Percentiles rank a stretch among this genome's conserved stretches.
Conservation (phyloP, 805 yeast species). For the Candida maris region DNA sequence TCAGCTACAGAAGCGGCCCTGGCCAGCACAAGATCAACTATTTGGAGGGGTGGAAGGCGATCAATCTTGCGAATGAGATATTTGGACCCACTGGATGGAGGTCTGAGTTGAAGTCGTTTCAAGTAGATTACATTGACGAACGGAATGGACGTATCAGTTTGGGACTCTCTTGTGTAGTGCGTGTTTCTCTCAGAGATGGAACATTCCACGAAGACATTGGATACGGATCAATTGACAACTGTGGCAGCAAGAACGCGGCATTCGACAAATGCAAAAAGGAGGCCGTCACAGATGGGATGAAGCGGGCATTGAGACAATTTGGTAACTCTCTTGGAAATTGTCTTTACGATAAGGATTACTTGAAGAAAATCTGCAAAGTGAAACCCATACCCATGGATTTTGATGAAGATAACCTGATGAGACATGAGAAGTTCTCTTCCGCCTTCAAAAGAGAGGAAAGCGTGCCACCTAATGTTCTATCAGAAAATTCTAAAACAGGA, state of each 20-base stretch:
- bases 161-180: slow-evolving; percentile 68
- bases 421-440: slow-evolving; percentile 20
- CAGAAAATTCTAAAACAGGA: slow-evolving; percentile 2
- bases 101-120: slow-evolving; percentile 61
- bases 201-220: slow-evolving; percentile 79
- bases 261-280: slow-evolving; percentile 79
- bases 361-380: slow-evolving; percentile 47
- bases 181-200: slow-evolving; percentile 76
- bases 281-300: slow-evolving; percentile 80
- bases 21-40: slow-evolving; percentile 68
- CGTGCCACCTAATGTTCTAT: slow-evolving; percentile 6
- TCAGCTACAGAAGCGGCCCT: slow-evolving; percentile 72
- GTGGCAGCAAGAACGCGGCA: slow-evolving; percentile 66
- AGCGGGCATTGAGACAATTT: slow-evolving; percentile 73
- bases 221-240: slow-evolving; percentile 68
- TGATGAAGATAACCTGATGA: slow-evolving; percentile 30
- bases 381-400: slow-evolving; percentile 29
- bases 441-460: slow-evolving; percentile 4
- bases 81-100: slow-evolving; percentile 86
- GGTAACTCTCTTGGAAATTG: slow-evolving; percentile 82
- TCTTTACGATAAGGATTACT: slow-evolving; percentile 69
- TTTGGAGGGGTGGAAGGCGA: slow-evolving; percentile 81
- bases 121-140: slow-evolving; percentile 69
- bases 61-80: slow-evolving; percentile 73
- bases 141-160: slow-evolving; percentile 54